These are phyloP conservation scores for Tolypocladium amazonense DNA, from an alignment of 2,329 filamentous ascomycete genomes.

Conservation along the genomic window DNA sequence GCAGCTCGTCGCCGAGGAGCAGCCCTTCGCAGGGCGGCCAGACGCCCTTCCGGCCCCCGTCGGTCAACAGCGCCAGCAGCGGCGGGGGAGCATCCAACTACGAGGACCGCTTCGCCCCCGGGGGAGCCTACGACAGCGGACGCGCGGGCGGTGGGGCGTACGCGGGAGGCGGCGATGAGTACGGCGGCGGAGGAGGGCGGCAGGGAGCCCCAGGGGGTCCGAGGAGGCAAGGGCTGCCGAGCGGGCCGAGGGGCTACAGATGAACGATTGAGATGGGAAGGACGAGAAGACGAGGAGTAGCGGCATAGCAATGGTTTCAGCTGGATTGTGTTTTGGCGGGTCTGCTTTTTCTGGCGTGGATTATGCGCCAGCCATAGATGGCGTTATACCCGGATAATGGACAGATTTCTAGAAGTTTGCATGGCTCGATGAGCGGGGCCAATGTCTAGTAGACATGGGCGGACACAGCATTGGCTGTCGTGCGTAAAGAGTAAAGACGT, in stretches of 20 bases:
- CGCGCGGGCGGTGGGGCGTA: constrained; percentile 11
- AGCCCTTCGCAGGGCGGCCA: constrained; percentile 36
- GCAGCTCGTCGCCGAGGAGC: constrained; percentile 34
- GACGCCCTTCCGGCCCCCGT: constrained; percentile 35
- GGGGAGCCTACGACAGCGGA: constrained; percentile 31
- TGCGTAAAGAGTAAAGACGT: too few species aligned
- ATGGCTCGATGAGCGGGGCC: background rate
- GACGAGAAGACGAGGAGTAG: too few species aligned
- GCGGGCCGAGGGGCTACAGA: constrained; percentile 31
- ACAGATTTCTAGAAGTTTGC: background rate
- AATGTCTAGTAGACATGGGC: background rate
- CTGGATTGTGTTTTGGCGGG: background rate
- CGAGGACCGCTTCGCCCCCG: constrained; percentile 35
- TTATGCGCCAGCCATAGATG: background rate
- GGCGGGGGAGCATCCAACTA: constrained; percentile 18
- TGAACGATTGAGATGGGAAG: constrained; percentile 7
- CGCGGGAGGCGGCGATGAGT: constrained; percentile 23
- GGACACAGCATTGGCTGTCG: background rate
- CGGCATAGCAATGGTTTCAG: background rate
- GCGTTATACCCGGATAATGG: background rate
- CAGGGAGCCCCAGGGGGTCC: constrained; percentile 7
- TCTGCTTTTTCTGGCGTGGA: background rate
- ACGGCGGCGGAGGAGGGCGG: constrained; percentile 21
- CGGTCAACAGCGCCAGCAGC: constrained; percentile 3
- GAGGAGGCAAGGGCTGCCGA: constrained; percentile 32